Conservation (phyloP, 2,329 filamentous ascomycete species). For the Chalaropsis ovoidea region DNA sequence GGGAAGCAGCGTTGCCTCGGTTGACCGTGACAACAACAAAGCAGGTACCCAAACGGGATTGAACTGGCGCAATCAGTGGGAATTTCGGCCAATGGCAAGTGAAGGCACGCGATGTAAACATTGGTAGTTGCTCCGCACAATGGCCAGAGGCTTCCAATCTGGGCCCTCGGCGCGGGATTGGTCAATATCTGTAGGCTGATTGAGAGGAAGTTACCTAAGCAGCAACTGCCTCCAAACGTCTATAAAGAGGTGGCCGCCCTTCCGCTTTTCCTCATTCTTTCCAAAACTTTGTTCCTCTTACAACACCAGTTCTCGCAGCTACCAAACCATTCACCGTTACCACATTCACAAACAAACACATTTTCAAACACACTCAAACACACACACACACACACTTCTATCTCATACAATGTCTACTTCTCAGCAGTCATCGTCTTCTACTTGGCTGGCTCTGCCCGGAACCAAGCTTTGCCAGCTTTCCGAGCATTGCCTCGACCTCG, state of each 20-base stretch:
- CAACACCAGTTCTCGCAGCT: slow-evolving; percentile 5
- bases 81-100: neutral
- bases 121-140: neutral
- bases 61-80: neutral
- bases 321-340: neutral
- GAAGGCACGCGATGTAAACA: neutral
- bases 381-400: neutral
- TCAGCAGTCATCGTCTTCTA: neutral
- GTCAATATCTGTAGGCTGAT: neutral
- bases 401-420: neutral
- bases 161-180: neutral
- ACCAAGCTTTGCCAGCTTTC: neutral
- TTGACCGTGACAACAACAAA: no score
- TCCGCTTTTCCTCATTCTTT: neutral
- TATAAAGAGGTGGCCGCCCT: neutral
- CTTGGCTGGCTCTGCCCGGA: neutral
- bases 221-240: neutral
- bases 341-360: neutral
- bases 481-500: neutral
- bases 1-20: no score
- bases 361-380: neutral
- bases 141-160: neutral
- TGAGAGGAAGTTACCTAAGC: slow-evolving; percentile 5
- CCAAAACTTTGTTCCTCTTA: neutral
- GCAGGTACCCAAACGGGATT: neutral